Percentiles rank a stretch among this genome's conserved stretches.
Conservation (phyloP, 495 filamentous ascomycete genomes). For the Lasiosphaeris hirsuta region DNA sequence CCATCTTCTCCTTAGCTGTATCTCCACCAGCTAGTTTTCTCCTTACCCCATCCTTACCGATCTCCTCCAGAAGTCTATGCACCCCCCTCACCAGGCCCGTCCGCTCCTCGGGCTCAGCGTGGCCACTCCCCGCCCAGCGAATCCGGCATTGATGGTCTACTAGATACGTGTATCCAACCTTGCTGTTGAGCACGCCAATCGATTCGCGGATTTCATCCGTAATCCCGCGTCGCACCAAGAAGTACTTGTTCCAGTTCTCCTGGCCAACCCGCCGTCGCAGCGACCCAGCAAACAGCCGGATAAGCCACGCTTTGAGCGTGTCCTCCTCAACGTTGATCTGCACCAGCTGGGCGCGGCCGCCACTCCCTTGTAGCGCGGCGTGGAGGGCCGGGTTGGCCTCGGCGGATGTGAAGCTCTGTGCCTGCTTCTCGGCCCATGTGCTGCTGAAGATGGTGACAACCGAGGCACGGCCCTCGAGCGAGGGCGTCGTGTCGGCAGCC, state of each 20-base stretch:
- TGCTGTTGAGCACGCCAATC: slow-evolving; percentile 79
- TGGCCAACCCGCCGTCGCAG: slow-evolving; percentile 54
- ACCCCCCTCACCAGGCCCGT: slow-evolving; percentile 67
- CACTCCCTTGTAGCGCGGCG: slow-evolving; percentile 43
- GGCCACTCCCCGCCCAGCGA: slow-evolving; percentile 90
- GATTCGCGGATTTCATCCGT: slow-evolving; percentile 67
- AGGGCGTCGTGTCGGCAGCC: slow-evolving; percentile 63
- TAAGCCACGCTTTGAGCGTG: slow-evolving; percentile 65
- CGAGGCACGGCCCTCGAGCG: slow-evolving; percentile 66
- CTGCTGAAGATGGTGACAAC: slow-evolving; percentile 79
- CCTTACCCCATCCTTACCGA: slow-evolving; percentile 27
- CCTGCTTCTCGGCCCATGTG: slow-evolving; percentile 81
- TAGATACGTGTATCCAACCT: slow-evolving; percentile 93
- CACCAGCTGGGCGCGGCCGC: slow-evolving; percentile 62
- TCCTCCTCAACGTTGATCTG: slow-evolving; percentile 88
- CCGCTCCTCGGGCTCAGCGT: slow-evolving; percentile 64
- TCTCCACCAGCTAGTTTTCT: slow-evolving; percentile 16
- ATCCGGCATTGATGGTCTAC: slow-evolving; percentile 85
- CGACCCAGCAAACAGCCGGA: slow-evolving; percentile 64
- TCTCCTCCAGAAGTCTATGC: slow-evolving; percentile 63
- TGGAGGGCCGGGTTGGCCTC: slow-evolving; percentile 64
- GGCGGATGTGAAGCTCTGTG: slow-evolving; percentile 61
- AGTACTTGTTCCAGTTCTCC: slow-evolving; percentile 70
- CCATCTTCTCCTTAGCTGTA: neutral
- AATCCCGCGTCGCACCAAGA: slow-evolving; percentile 76